Base-by-base conservation (phyloP, 768 basidiomycete genomes). In the Mycena albidolilacea region DNA sequence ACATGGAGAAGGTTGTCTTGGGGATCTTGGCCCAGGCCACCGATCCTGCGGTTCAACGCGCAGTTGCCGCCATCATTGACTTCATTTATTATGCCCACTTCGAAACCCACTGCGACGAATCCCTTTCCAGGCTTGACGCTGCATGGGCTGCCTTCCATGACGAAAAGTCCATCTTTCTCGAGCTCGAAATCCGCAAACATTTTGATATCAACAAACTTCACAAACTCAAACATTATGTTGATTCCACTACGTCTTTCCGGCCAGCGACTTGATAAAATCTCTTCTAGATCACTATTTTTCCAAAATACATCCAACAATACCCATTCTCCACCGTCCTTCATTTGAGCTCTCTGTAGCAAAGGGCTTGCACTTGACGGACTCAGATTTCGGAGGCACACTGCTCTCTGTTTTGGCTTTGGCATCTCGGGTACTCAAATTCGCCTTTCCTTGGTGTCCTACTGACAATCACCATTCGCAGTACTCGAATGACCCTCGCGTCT, bases 401-500 rank as follows among this genome's bases (percentile, higher is more conserved):
- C 86, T 95, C 11, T 81, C 91, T 4, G 87, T 93, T 0, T 92
- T 92, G 77, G 93, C 95, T 0, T 79, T 89, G 48, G 93, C 84
- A 30, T 81, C 83, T 65, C 86, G 68, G n/a, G 38, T 81, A 87
- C 59, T 87, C 73, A 80, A 23, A 81, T 0, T 80, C 85, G 21
- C 17, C 23, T 85, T 88, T 17, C 57, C 81, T 77, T 77, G 19
- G 12, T 10, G 21, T 60, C 35, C 23, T 90, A 3, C 81, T 87
- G 73, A 90, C 85, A 15, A 77, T 87, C 9, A 35, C 3, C 38
- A 6, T 12, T 82, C 21, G 3, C 46, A 93, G 30, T 92, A 84
- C 77, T 86, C 89, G 39, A 83, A 91, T 69, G 92, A 87, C 67
- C 80, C 82, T 0, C 75, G 84, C 48, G 83, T 86, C 15, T 70